Base-by-base conservation (phyloP, 805 yeast genomes). In the Maudiozyma turicensis region DNA sequence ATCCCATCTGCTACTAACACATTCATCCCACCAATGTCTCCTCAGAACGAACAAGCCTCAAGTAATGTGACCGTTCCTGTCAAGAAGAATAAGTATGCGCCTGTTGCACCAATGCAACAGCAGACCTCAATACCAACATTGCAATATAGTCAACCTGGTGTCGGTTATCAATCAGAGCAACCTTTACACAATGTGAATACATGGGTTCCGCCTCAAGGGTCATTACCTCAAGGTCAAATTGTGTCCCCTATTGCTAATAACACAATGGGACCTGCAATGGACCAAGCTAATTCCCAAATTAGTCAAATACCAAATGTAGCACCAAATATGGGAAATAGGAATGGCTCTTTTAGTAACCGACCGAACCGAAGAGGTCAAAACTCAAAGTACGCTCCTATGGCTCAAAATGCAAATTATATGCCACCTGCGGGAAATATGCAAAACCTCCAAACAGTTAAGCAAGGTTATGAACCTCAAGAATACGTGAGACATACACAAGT, bases 381-480 rank as follows among this genome's bases (percentile, higher is more conserved):
- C 9, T 58, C 71, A 0, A 70, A 60, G 48, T 71, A 72, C 58
- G 74, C 75, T 3, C 74, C 75, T 40, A n/a, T 10, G n/a, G 37
- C 37, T 4, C 37, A 34, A n/a, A 10, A 34, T 3, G 3, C 11
- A 34, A n/a, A 10, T 34, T 34, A 34, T 34, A n/a, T n/a, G 37
- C 37, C 37, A 34, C 11, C 26, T 4, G 26, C 26, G 2, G 26
- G 26, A 20, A 20, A 20, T 20, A 20, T 20, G 4, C 26, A 20
- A 20, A 20, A 20, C 26, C 26, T 4, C 3, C 26, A 20, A 3
- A 4, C 26, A 20, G 26, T 20, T 20, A 2, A 20, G 4, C 26
- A 20, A n/a, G 14, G 6, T n/a, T 15, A 35, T 15, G 14, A 35
- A 35, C 20, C 38, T 9, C 38, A 35, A 35, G 13, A 6, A 35